These are phyloP conservation scores for Kwoniella botswanensis DNA, from an alignment of 768 basidiomycete genomes.

Conservation along the genomic window DNA sequence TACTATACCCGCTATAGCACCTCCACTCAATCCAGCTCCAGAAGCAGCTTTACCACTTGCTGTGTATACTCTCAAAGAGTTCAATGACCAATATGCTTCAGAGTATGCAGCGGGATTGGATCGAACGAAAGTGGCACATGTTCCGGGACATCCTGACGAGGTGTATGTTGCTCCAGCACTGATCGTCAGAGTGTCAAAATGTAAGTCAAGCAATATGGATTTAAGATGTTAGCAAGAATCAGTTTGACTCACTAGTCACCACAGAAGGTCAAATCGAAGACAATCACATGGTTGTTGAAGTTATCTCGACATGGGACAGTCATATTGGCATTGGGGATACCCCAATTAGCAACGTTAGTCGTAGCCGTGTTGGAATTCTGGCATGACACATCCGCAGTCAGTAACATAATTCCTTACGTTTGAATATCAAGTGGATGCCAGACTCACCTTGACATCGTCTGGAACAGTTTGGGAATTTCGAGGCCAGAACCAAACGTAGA, in stretches of 20 bases:
- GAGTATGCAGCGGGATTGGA: slow-evolving; percentile 67
- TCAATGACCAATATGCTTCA: slow-evolving; percentile 74
- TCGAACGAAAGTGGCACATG: slow-evolving; percentile 65
- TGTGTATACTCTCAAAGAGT: slow-evolving; percentile 66
- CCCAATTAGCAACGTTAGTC: slow-evolving; percentile 50
- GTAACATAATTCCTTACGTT: slow-evolving; percentile 1
- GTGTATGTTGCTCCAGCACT: slow-evolving; percentile 47
- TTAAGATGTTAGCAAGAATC: neutral
- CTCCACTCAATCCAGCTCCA: slow-evolving; percentile 28
- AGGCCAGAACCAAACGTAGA: slow-evolving; percentile 71
- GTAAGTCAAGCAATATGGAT: neutral
- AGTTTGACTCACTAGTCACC: slow-evolving; percentile 47
- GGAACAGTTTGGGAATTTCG: slow-evolving; percentile 63
- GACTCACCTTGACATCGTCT: slow-evolving; percentile 60
- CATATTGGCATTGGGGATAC: slow-evolving; percentile 52
- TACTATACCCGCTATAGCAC: slow-evolving; percentile 48
- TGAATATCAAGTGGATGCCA: slow-evolving; percentile 61
- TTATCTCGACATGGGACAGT: slow-evolving; percentile 49
- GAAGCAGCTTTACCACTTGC: slow-evolving; percentile 38
- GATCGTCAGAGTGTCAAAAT: neutral
- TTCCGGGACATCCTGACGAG: slow-evolving; percentile 43
- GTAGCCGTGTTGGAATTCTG: slow-evolving; percentile 37
- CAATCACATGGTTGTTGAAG: slow-evolving; percentile 63
- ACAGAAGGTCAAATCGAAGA: slow-evolving; percentile 59
- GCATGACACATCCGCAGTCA: slow-evolving; percentile 24